Percentiles rank a stretch among this genome's conserved stretches.
phyloP scores from a whole-genome alignment of 768 basidiomycete genomes.

The Leccinum arenicola region DNA sequence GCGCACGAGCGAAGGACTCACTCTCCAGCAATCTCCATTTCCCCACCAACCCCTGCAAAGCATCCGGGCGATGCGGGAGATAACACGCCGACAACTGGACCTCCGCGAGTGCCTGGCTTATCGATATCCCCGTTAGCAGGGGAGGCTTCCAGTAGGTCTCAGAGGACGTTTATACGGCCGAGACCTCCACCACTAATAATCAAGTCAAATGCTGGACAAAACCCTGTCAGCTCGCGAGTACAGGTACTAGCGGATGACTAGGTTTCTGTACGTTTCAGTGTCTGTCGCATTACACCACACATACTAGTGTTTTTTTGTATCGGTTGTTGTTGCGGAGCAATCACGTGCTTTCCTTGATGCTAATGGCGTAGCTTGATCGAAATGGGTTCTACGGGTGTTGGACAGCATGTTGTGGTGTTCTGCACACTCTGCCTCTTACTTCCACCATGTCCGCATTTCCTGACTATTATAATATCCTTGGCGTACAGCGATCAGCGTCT shows the following conservation, averaged over 20 bases:
- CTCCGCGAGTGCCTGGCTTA: conserved; percentile 29
- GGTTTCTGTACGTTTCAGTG: neutral
- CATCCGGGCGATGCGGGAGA: conserved; percentile 19
- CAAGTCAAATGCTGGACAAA: conserved; percentile 11
- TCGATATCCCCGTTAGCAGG: conserved; percentile 21
- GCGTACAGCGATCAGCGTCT: conserved; percentile 52
- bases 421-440: conserved; percentile 9
- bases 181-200: conserved; percentile 41
- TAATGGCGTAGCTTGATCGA: conserved; percentile 1
- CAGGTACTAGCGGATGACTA: conserved; percentile 20
- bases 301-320: neutral
- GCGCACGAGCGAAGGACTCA: conserved; percentile 7
- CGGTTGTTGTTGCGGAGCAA: conserved; percentile 4
- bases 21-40: conserved; percentile 20
- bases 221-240: conserved; percentile 1
- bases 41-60: conserved; percentile 14
- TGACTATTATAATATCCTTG: conserved; percentile 73
- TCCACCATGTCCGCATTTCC: conserved; percentile 70
- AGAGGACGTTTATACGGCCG: conserved; percentile 37
- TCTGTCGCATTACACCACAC: neutral
- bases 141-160: conserved; percentile 11
- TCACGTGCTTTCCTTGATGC: conserved; percentile 17
- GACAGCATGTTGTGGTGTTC: conserved; percentile 8
- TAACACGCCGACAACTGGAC: conserved; percentile 21
- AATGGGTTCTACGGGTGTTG: conserved; percentile 1